Base-by-base conservation (phyloP, 2,329 filamentous ascomycete species). In the Apiospora saccharicola region DNA sequence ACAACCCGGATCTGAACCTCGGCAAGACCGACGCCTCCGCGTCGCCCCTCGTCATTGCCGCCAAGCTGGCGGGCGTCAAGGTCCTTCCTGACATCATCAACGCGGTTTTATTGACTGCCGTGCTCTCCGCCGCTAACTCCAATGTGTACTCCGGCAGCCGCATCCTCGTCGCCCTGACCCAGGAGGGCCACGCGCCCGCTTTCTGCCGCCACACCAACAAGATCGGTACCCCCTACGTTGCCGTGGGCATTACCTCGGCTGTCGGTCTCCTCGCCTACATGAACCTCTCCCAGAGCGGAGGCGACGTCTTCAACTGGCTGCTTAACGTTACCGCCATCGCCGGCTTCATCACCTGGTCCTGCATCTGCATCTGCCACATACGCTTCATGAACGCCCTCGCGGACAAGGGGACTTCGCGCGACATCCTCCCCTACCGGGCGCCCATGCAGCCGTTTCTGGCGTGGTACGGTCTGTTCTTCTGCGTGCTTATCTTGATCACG, bases 91-190 rank as follows among this genome's bases (percentile, higher is more conserved):
- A 89, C 76, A 91, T 95, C 79, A 91, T 96, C 85, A 96, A 96
- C 81, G 93, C 90, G 22, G 90, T 94, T 10, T 89, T 96, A 13
- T 85, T 96, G 30, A 94, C 93, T 0, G 93, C 93, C 3, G 93
- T 95, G 10, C 90, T 94, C 76, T 94, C 92, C 0, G 93, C 93
- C 7, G 93, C 92, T 73, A 94, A 93, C 82, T 93, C 92, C 19
- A 93, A 93, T 82, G 87, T 95, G 73, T 94, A 93, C 83, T 92
- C 91, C 57, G 90, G 90, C 73, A 91, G 89, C 72, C 90, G 92
- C 34, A 91, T 92, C 53, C 85, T 94, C 47, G 86, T 93, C 74
- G 90, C 89, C 13, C 85, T 94, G 16, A 90, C 91, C 46, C 84
- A 90, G 57, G 90, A 91, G 71, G 87, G 89, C 57, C 89, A 90